Percentiles rank a stretch among this genome's conserved stretches.
phyloP scores from a whole-genome alignment of 192 early-diverging fungal genomes.

The Backusella circina region DNA sequence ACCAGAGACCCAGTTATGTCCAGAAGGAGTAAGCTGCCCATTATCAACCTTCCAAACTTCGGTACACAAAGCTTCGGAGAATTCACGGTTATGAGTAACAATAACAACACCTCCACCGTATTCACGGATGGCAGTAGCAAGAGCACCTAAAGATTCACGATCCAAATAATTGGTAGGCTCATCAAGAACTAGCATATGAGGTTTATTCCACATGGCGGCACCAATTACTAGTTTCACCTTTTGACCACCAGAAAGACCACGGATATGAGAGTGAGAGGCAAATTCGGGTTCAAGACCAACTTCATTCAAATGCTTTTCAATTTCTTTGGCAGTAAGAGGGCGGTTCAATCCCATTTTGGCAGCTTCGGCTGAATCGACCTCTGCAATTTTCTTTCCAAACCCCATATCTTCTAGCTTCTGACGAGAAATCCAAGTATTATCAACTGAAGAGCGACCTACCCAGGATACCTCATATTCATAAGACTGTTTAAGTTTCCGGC shows the following conservation, averaged over 20 bases:
- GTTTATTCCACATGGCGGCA: slow-evolving; percentile 81
- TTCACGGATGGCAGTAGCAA: slow-evolving; percentile 70
- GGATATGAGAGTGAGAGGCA: slow-evolving; percentile 64
- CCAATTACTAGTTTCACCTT: slow-evolving; percentile 85
- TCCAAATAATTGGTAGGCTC: slow-evolving; percentile 78
- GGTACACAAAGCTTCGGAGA: slow-evolving; percentile 64
- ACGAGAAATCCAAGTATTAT: slow-evolving; percentile 70
- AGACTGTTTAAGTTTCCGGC: slow-evolving; percentile 77
- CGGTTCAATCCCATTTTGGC: slow-evolving; percentile 69
- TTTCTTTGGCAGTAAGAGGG: slow-evolving; percentile 64
- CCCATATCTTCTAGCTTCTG: slow-evolving; percentile 68
- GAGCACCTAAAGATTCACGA: slow-evolving; percentile 59
- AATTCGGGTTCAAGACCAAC: slow-evolving; percentile 76
- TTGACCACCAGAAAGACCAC: slow-evolving; percentile 75
- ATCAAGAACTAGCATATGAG: slow-evolving; percentile 88
- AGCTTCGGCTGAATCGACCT: slow-evolving; percentile 73
- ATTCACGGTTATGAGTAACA: slow-evolving; percentile 82
- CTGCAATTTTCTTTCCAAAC: slow-evolving; percentile 72
- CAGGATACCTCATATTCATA: slow-evolving; percentile 84
- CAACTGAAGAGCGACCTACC: slow-evolving; percentile 55
- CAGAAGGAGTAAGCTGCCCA: slow-evolving; percentile 47
- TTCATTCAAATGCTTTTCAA: slow-evolving; percentile 71
- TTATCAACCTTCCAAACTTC: slow-evolving; percentile 74
- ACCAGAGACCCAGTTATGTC: slow-evolving; percentile 52
- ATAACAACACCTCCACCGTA: slow-evolving; percentile 81